Evolutionary conservation across 805 yeast genomes (phyloP).

Genomic region (Ogataea neopini): DNA sequence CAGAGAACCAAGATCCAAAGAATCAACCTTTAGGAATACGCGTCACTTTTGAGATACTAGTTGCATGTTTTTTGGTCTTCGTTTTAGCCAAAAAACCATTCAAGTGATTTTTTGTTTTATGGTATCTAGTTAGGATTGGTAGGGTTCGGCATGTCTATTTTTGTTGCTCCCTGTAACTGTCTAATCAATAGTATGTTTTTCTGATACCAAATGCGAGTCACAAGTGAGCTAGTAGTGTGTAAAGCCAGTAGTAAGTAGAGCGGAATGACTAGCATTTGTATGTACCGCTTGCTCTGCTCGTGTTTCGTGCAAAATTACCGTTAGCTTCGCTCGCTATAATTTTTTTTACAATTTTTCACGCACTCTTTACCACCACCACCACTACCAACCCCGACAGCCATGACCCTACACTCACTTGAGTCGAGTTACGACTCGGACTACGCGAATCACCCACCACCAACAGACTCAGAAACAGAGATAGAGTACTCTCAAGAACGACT

Average conservation of each 20-base stretch:
- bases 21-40: conserved; percentile 1
- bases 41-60: conserved; percentile 11
- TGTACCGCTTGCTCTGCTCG: too few species aligned
- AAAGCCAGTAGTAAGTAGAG: too few species aligned
- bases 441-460: conserved; percentile 44
- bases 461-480: conserved; percentile 32
- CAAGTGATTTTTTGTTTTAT: conserved; percentile 1
- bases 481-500: conserved; percentile 13
- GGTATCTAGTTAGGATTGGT: not conserved
- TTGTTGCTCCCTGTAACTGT: not conserved
- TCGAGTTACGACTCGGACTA: conserved; percentile 33
- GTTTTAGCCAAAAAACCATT: conserved; percentile 20
- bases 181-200: conserved; percentile 1
- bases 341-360: too few species aligned
- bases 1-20: conserved; percentile 1
- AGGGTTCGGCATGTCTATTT: not conserved
- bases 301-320: too few species aligned
- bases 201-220: too few species aligned
- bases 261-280: too few species aligned
- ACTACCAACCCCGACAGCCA: too few species aligned
- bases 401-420: too few species aligned
- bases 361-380: too few species aligned
- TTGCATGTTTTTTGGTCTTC: conserved; percentile 22
- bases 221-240: too few species aligned
- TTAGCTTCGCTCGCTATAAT: too few species aligned